Conservation (phyloP, 2,329 filamentous ascomycete species). For the Zalaria sp. region DNA sequence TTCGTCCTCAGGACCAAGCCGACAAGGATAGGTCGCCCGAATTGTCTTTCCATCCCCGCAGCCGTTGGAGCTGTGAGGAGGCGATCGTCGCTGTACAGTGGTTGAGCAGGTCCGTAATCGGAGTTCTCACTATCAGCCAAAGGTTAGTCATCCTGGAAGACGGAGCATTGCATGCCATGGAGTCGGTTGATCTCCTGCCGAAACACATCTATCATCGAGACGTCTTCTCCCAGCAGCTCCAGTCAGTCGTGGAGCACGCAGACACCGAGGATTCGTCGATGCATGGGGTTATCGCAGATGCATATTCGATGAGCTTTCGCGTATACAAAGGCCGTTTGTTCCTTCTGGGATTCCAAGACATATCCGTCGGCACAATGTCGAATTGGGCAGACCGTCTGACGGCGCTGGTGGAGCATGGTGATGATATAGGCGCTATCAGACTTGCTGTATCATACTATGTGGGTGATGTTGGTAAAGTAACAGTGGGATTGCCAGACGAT, state of each 20-base stretch:
- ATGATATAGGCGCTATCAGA: slow-evolving; percentile 82
- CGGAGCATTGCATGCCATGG: slow-evolving; percentile 74
- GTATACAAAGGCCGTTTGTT: slow-evolving; percentile 91
- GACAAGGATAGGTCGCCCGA: slow-evolving; percentile 65
- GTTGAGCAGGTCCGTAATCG: slow-evolving; percentile 85
- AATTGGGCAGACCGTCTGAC: slow-evolving; percentile 95
- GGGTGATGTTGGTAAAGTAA: slow-evolving; percentile 84
- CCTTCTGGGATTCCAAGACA: slow-evolving; percentile 81
- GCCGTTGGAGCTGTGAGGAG: slow-evolving; percentile 85
- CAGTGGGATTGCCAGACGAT: slow-evolving; percentile 84
- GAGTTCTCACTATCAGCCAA: slow-evolving; percentile 87
- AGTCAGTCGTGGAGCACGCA: slow-evolving; percentile 70
- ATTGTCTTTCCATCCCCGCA: slow-evolving; percentile 68
- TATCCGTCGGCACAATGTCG: slow-evolving; percentile 79
- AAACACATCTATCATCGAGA: slow-evolving; percentile 89
- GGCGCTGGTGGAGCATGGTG: slow-evolving; percentile 90
- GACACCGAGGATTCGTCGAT: slow-evolving; percentile 78
- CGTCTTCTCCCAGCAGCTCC: slow-evolving; percentile 77
- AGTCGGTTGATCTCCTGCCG: slow-evolving; percentile 82
- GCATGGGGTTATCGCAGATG: slow-evolving; percentile 93
- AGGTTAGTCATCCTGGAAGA: slow-evolving; percentile 88
- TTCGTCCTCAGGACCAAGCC: slow-evolving; percentile 43
- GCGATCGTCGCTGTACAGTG: slow-evolving; percentile 94
- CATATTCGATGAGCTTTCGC: slow-evolving; percentile 95
- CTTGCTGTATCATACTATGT: slow-evolving; percentile 86